These are phyloP conservation scores for Aspergillus diversus DNA, from an alignment of 495 filamentous ascomycete genomes.

Conservation along the genomic window DNA sequence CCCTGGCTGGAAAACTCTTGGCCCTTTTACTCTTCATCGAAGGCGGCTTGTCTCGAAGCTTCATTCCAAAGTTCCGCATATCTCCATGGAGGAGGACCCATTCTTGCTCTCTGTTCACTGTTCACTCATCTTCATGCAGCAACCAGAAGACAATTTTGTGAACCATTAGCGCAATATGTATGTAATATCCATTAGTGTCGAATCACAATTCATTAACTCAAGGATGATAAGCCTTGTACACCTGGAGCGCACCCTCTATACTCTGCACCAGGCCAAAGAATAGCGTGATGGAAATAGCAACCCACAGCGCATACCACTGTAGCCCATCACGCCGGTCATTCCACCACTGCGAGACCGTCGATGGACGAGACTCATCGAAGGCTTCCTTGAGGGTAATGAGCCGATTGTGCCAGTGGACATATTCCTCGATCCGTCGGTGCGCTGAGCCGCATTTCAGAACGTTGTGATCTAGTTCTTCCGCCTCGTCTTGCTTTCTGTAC, in stretches of 20 bases:
- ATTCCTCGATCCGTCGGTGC: constrained; percentile 48
- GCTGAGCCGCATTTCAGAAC: constrained; percentile 6
- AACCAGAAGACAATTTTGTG: no score
- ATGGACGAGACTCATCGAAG: constrained; percentile 54
- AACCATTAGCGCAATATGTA: no score
- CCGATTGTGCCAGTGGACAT: constrained; percentile 54
- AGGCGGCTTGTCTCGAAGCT: no score
- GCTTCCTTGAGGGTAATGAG: constrained; percentile 54
- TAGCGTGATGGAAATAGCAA: constrained; percentile 51
- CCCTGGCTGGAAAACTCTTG: no score
- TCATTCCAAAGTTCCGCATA: no score
- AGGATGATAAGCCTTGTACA: constrained; percentile 35
- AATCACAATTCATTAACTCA: no score
- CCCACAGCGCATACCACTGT: constrained; percentile 61
- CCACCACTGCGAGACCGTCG: constrained; percentile 53
- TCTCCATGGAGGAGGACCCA: no score
- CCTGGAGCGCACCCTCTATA: constrained; percentile 50
- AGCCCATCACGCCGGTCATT: constrained; percentile 51
- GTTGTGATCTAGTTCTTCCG: constrained; percentile 30
- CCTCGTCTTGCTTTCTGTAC: constrained; percentile 28
- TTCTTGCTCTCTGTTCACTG: no score
- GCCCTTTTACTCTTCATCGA: no score
- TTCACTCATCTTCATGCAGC: no score
- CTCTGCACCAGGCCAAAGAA: constrained; percentile 57
- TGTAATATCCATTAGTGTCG: no score